Conservation (phyloP, 345 rosid species). For the Lagerstroemia speciosa region DNA sequence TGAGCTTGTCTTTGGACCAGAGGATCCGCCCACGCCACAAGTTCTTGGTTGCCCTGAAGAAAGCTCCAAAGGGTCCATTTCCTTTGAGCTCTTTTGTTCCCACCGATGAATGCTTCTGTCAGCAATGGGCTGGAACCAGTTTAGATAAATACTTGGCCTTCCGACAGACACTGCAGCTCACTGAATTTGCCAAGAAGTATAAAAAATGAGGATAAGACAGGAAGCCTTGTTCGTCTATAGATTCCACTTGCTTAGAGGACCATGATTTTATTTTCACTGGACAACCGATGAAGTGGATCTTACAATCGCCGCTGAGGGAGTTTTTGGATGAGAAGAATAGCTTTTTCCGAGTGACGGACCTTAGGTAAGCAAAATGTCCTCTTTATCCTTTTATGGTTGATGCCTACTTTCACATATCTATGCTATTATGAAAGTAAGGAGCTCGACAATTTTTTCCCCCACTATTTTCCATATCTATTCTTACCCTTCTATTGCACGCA, state of each 20-base stretch:
- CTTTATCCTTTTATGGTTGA: no score
- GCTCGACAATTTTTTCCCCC: background rate
- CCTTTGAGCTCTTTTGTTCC: conserved; percentile 81
- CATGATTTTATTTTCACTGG: background rate
- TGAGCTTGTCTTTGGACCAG: conserved; percentile 84
- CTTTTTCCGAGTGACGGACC: background rate
- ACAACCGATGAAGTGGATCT: conserved; percentile 1
- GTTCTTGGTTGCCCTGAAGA: conserved; percentile 80
- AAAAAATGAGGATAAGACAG: background rate
- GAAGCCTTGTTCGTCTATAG: background rate
- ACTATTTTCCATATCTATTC: background rate
- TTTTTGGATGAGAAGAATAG: background rate
- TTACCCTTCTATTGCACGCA: no score
- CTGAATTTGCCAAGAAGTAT: conserved; percentile 63
- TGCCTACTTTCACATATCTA: no score
- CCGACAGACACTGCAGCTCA: conserved; percentile 63
- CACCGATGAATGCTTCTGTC: conserved; percentile 75
- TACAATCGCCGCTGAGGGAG: background rate
- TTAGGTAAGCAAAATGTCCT: background rate
- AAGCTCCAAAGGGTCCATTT: conserved; percentile 91
- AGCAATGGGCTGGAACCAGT: conserved; percentile 86
- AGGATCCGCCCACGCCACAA: conserved; percentile 92
- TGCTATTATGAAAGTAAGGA: background rate
- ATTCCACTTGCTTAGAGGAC: background rate
- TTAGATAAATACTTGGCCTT: conserved; percentile 72